These are phyloP conservation scores for Nepenthes mirabilis DNA, from an alignment of 148 eudicot genomes.

Conservation along the genomic window DNA sequence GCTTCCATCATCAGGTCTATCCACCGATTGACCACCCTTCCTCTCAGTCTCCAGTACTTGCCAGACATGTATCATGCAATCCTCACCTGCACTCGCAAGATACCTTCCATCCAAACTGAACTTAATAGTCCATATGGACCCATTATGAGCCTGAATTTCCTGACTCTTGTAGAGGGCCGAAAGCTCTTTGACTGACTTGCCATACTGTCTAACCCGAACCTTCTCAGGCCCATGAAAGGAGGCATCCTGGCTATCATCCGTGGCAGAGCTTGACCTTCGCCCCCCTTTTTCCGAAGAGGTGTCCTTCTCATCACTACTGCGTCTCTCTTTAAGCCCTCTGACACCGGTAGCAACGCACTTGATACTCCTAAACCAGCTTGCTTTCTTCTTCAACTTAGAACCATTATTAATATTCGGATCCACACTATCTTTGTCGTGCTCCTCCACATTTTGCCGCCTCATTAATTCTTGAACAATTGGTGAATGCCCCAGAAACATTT, in stretches of 20 bases:
- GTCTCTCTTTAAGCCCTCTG: conserved; percentile 50
- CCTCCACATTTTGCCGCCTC: conserved; percentile 91
- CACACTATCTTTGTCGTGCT: conserved; percentile 24
- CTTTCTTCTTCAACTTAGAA: conserved; percentile 60
- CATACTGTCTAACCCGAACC: conserved; percentile 74
- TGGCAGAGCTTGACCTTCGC: conserved; percentile 81
- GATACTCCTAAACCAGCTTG: conserved; percentile 69
- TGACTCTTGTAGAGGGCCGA: conserved; percentile 70
- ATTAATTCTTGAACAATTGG: conserved; percentile 90
- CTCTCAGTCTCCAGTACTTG: conserved; percentile 66
- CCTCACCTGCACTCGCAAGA: conserved; percentile 98
- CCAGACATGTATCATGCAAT: conserved; percentile 86
- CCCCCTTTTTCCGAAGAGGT: conserved; percentile 80
- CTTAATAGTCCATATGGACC: conserved; percentile 86
- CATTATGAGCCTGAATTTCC: conserved; percentile 83
- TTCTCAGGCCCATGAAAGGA: conserved; percentile 84
- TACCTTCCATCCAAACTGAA: conserved; percentile 89
- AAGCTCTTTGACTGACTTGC: conserved; percentile 76
- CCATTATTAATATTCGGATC: conserved; percentile 29
- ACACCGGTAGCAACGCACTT: conserved; percentile 70
- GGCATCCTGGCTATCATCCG: conserved; percentile 87
- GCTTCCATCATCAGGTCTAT: conserved; percentile 72
- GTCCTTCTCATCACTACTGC: conserved; percentile 76
- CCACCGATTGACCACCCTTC: conserved; percentile 63
- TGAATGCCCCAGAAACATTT: conserved; percentile 79